These are phyloP conservation scores for Globisporangium spinosum DNA, from an alignment of 352 stramenopile genomes.

Conservation along the genomic window DNA sequence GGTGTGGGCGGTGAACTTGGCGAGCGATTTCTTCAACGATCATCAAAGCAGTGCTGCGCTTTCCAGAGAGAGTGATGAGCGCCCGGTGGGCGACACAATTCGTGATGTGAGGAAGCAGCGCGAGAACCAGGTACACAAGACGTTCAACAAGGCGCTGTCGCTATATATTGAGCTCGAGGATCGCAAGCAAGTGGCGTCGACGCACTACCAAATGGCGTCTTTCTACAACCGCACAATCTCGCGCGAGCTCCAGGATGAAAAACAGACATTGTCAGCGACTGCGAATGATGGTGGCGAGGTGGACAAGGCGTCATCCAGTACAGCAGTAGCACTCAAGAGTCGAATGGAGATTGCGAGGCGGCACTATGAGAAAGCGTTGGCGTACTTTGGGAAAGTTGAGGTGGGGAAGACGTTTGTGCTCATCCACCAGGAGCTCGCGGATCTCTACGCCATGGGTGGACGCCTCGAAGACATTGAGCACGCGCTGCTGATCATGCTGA, in stretches of 20 bases:
- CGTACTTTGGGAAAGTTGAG: constrained; percentile 71
- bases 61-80: not conserved
- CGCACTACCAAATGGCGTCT: constrained; percentile 84
- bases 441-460: constrained; percentile 65
- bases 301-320: constrained; percentile 19
- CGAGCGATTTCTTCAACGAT: constrained; percentile 20
- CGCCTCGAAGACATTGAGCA: constrained; percentile 75
- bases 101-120: constrained; percentile 24
- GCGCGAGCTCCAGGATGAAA: constrained; percentile 24
- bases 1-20: constrained; percentile 71
- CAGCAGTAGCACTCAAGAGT: constrained; percentile 38
- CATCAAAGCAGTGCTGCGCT: not conserved
- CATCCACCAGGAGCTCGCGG: constrained; percentile 78
- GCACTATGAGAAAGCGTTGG: constrained; percentile 80
- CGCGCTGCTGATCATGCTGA: constrained; percentile 69
- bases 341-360: constrained; percentile 81
- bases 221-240: constrained; percentile 70
- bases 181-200: constrained; percentile 67
- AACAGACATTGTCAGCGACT: not conserved
- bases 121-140: constrained; percentile 47
- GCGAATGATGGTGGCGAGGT: not conserved
- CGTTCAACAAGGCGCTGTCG: constrained; percentile 71
- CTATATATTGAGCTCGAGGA: constrained; percentile 74
- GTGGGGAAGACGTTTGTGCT: constrained; percentile 76
- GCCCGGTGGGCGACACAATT: not conserved